These are phyloP conservation scores for Hortiboletus campestris DNA, from an alignment of 768 basidiomycete genomes.

Conservation along the genomic window DNA sequence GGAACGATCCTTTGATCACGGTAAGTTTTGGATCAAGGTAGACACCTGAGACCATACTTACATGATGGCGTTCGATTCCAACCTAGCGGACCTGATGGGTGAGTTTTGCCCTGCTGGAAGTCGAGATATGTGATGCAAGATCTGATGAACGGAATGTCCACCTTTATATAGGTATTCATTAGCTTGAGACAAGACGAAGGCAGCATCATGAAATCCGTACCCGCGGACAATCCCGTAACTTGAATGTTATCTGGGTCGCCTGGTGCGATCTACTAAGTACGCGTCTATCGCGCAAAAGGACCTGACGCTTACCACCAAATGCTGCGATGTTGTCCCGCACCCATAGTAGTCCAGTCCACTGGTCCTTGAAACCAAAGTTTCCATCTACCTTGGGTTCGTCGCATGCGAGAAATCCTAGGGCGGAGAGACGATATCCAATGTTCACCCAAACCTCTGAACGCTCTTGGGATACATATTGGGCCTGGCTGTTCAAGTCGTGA, in stretches of 20 bases:
- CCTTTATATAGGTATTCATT: constrained; percentile 34
- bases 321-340: constrained; percentile 60
- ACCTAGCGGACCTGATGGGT: constrained; percentile 62
- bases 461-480: constrained; percentile 62
- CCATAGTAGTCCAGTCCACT: constrained; percentile 74
- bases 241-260: constrained; percentile 62
- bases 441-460: constrained; percentile 71
- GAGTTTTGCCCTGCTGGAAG: constrained; percentile 53
- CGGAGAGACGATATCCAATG: constrained; percentile 72
- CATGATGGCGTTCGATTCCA: constrained; percentile 77
- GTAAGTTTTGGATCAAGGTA: not conserved
- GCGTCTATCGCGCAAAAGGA: not conserved
- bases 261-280: constrained; percentile 19
- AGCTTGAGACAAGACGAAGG: not conserved
- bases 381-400: constrained; percentile 59
- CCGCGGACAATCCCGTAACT: constrained; percentile 68
- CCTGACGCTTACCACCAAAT: constrained; percentile 55
- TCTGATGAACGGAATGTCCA: constrained; percentile 71
- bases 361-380: constrained; percentile 83
- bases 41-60: constrained; percentile 29
- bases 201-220: constrained; percentile 19
- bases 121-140: constrained; percentile 65
- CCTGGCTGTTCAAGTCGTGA: constrained; percentile 56
- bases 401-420: constrained; percentile 69
- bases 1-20: constrained; percentile 43